Percentiles rank a stretch among this genome's conserved stretches.
These are phyloP conservation scores for Mortierella sp. DNA, from an alignment of 371 early-diverging fungal genomes.

Conservation along the genomic window DNA sequence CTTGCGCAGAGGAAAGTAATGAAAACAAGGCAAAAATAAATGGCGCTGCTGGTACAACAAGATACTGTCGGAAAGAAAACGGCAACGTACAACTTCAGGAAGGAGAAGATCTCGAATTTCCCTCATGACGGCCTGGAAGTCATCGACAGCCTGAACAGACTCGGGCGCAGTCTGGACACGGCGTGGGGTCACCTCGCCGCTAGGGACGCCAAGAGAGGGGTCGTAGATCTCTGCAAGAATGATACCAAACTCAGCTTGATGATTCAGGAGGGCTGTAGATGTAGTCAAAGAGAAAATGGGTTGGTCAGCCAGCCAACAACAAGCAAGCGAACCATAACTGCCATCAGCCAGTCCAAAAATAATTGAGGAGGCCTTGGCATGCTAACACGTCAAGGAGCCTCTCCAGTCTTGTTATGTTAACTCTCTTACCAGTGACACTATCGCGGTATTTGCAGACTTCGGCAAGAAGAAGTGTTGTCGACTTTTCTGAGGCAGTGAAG, in stretches of 20 bases:
- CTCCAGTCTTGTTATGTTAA: constrained; percentile 36
- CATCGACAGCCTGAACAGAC: constrained; percentile 74
- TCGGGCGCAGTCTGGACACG: constrained; percentile 69
- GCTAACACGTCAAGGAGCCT: not conserved
- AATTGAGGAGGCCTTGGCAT: not conserved
- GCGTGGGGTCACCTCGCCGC: constrained; percentile 62
- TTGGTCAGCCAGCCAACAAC: not conserved
- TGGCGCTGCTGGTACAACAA: not conserved
- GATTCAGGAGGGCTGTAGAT: constrained; percentile 71
- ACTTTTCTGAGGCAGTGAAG: constrained; percentile 73
- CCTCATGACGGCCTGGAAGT: constrained; percentile 74
- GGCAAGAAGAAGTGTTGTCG: constrained; percentile 68
- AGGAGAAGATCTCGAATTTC: constrained; percentile 75
- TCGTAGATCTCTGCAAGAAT: constrained; percentile 74
- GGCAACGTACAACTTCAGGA: constrained; percentile 75
- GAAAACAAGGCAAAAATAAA: constrained; percentile 1
- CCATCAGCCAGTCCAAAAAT: not conserved
- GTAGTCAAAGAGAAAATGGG: not conserved
- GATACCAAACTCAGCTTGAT: constrained; percentile 80
- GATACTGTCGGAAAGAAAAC: not conserved
- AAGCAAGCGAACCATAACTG: too few relatives aligned
- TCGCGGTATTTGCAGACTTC: constrained; percentile 87
- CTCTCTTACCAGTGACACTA: constrained; percentile 70
- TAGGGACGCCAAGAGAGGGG: constrained; percentile 56
- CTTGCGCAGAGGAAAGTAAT: not conserved